Base-by-base conservation (phyloP, 371 early-diverging fungal species). In the Lichtheimia hyalospora region DNA sequence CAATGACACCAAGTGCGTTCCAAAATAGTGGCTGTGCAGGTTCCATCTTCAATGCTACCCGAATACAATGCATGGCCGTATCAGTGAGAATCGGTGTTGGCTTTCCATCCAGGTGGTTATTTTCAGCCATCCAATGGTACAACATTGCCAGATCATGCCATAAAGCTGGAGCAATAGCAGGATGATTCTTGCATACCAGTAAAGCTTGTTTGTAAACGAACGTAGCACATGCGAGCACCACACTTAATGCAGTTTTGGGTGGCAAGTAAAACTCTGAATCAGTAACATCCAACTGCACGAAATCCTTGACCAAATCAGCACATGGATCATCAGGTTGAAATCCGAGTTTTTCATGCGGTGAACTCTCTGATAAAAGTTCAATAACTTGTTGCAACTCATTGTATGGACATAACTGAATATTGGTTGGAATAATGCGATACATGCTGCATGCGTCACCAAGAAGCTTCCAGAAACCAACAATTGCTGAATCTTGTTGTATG, bases 1-100 rank as follows among this genome's bases (percentile, higher is more conserved):
- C 74, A 34, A 88, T 81, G 1, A 91, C 80, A 23, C 95, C 96
- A 49, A 93, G 77, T 0, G 88, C 76, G 52, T 90, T 92, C 93
- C 95, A 92, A 25, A 83, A 87, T 0, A 73, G 54, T 3, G 73
- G 72, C 40, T 83, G 85, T 0, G 67, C 61, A 3, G 88, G 87
- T 18, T 92, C 84, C 41, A 85, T 63, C 52, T 81, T 82, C 10
- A 94, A 58, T 0, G 95, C 92, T 1, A 84, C 78, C 48, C 84
- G 78, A 34, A 86, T 62, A 56, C 82, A 85, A 6, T 71, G 65
- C 21, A 84, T 79, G 5, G 82, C 75, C 42, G 77, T 58, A 13
- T 61, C 60, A 5, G 77, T 56, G 52, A 49, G 40, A 3, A 12
- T 24, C 7, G 43, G 16, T 12, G 46, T 52, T 24, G 15, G 43